Conservation (phyloP, 768 basidiomycete genomes). For the Kwoniella sp. region DNA sequence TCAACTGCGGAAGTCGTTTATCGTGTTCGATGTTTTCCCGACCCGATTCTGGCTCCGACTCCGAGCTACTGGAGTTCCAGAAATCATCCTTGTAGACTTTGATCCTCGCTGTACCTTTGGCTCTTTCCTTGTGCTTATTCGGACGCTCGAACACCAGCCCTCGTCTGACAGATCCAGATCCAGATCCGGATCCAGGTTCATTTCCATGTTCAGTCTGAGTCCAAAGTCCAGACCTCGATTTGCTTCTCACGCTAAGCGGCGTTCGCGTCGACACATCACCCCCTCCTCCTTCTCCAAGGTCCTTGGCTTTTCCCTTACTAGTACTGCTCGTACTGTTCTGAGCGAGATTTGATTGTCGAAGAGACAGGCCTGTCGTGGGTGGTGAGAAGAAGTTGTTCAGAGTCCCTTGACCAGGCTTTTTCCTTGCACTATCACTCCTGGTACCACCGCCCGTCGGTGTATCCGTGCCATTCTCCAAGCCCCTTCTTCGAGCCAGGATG, state of each 20-base stretch:
- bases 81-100: constrained; percentile 16
- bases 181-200: too few relatives aligned
- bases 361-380: constrained; percentile 19
- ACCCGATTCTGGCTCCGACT: constrained; percentile 2
- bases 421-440: not conserved
- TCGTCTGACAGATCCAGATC: not conserved
- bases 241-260: constrained; percentile 7
- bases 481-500: constrained; percentile 5
- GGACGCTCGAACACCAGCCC: not conserved
- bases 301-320: not conserved
- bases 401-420: constrained; percentile 16
- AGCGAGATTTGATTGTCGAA: not conserved
- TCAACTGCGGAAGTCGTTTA: not conserved
- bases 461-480: constrained; percentile 7
- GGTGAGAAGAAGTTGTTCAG: constrained; percentile 32
- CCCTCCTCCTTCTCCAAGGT: not conserved
- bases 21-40: not conserved
- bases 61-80: constrained; percentile 6
- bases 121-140: constrained; percentile 5
- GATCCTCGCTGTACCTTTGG: not conserved
- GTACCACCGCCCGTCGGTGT: constrained; percentile 7
- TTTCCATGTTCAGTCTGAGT: not conserved
- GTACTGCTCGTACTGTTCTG: not conserved
- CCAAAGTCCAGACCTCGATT: too few relatives aligned
- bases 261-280: not conserved